Base-by-base conservation (phyloP, 495 filamentous ascomycete species). In the Penicillium tannophilum region DNA sequence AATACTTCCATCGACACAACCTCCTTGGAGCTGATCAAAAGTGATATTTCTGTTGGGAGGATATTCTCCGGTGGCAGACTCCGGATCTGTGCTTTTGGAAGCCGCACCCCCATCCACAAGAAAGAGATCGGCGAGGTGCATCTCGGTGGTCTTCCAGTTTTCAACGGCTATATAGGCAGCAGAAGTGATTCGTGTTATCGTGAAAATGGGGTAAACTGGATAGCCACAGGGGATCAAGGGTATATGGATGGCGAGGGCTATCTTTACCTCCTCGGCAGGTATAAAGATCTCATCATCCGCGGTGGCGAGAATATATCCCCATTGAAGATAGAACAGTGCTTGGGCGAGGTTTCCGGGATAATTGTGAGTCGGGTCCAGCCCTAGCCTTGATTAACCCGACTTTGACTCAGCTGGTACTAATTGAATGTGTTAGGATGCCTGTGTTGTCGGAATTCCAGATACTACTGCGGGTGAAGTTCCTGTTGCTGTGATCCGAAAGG, bases 201-300 rank as follows among this genome's bases (percentile, higher is more conserved):
- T 12, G 73, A 78, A 23, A 61, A 68, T 6, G 52, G 55, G 1
- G 67, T 67, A 2, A 56, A 59, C 24, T 69, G 63, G 60, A 17
- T 58, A n/a, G 52, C 48, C 14, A 64, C 60, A 4, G 66, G 66
- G 31, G 66, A 69, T 39, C 58, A 61, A n/a, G 63, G 61, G 5
- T 60, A 60, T 28, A 55, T 69, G 41, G 61, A 66, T 24, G 17
- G 31, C 1, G 55, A 69, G 2, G 66, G 66, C n/a, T 82, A 82
- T 59, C 79, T 82, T 53, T 73, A 70, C 50, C 81, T 87, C 56
- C 82, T 82, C 2, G 81, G 83, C 4, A 64, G 90, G 17, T 87
- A 91, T 55, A 92, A 92, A 72, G 90, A 93, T 59, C 63, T 92
- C 51, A 87, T 93, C 55, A 92, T 92, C 58, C 76, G 87, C 31